Percentiles rank a stretch among this genome's conserved stretches.
Evolutionary conservation across 129 eudicot species (phyloP).

Genomic region (Saposhnikovia divaricata): DNA sequence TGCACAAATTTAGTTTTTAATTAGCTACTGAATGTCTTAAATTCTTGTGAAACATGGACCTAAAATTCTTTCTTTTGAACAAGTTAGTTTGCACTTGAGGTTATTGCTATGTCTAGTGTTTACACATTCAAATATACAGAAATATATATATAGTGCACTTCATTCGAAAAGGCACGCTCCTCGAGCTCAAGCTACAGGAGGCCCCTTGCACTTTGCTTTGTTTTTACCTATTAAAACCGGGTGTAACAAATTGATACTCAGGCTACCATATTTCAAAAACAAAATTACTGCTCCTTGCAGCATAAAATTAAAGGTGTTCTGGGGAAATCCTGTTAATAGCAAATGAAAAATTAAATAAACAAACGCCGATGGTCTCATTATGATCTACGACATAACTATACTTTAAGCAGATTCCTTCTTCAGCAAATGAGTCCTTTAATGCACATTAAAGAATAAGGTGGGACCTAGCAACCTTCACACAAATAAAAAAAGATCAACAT

Average conservation of each 20-base stretch:
- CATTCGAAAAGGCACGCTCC: neutral
- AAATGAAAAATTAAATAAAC: neutral
- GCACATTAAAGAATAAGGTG: neutral
- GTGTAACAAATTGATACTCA: neutral
- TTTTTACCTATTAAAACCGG: too few species aligned
- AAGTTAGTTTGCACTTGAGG: neutral
- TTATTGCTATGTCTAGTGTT: neutral
- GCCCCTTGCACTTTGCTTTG: too few species aligned
- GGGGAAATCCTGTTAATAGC: neutral
- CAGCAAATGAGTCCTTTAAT: neutral
- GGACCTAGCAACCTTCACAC: neutral
- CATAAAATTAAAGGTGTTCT: neutral
- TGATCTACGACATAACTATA: neutral
- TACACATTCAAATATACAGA: too few species aligned
- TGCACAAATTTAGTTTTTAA: neutral
- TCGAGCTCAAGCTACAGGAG: too few species aligned
- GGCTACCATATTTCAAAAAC: neutral
- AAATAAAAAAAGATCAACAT: neutral
- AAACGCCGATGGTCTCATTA: neutral
- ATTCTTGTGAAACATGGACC: neutral
- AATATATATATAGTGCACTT: neutral
- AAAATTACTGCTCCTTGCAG: neutral
- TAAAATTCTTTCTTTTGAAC: too few species aligned
- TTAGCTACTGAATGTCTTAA: neutral
- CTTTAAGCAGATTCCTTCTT: neutral